Evolutionary conservation across 1,284 basidiomycete genomes (phyloP).

Genomic region (Afroboletus lepidellus): DNA sequence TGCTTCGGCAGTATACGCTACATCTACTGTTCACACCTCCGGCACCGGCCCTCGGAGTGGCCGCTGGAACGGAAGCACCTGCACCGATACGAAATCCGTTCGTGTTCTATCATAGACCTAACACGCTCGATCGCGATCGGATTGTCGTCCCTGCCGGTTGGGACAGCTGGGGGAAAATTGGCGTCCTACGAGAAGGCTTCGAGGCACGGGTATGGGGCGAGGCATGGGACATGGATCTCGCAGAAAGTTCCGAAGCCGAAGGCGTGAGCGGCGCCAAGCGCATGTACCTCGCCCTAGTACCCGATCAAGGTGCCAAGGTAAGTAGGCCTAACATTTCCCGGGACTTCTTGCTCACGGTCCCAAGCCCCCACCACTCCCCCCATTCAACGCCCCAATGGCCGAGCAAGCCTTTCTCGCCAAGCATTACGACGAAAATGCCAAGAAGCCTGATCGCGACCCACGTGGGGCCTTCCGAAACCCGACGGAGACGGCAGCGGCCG

Average conservation of each 20-base stretch:
- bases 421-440: constrained; percentile 86
- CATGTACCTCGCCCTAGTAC: constrained; percentile 62
- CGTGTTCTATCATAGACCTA: constrained; percentile 84
- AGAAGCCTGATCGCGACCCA: constrained; percentile 85
- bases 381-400: constrained; percentile 74
- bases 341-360: constrained; percentile 1
- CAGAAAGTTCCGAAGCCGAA: constrained; percentile 38
- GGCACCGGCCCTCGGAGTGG: constrained; percentile 55
- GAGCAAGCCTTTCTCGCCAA: constrained; percentile 87
- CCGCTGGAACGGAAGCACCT: constrained; percentile 45
- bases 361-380: constrained; percentile 65
- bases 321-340: constrained; percentile 12
- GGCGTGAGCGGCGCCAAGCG: constrained; percentile 53
- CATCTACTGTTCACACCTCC: constrained; percentile 84
- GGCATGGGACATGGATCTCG: constrained; percentile 77
- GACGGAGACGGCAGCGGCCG: constrained; percentile 47
- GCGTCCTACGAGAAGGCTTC: constrained; percentile 87
- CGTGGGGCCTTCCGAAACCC: constrained; percentile 83
- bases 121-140: constrained; percentile 88
- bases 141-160: constrained; percentile 93
- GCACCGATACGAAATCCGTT: constrained; percentile 73
- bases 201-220: constrained; percentile 80
- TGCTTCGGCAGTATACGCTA: constrained; percentile 83
- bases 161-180: constrained; percentile 98
- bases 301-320: constrained; percentile 72